Evolutionary conservation across 1,139 yeast genomes (phyloP), one percentile per base, ranked within the genome.

Genomic region (Zygosaccharomyces sapae): DNA sequence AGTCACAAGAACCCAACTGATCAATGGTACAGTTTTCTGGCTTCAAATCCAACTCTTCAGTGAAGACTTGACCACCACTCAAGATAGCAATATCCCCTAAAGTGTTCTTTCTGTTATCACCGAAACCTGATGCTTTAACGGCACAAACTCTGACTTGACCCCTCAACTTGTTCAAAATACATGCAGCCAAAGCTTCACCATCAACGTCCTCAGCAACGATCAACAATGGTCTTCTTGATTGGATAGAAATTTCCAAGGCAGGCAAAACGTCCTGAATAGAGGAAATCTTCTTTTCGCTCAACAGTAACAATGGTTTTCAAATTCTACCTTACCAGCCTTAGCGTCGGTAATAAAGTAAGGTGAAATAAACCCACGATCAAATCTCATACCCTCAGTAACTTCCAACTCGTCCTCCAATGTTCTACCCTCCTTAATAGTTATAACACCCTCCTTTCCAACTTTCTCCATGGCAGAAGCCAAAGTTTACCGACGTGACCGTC

Each of bases 401-500:
- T 90, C 97, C 65, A 90, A 81, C 73, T 90, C 96, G 69, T 90
- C 97, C 72, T 88, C 96, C 67, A 90, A 78, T 59, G 97, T 90
- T 78, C 88, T 89, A 66, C 97, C 97, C 73, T 90, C 97, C 77
- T 86, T 83, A 66, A 92, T 96, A 62, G 98, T 92, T 69, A 92
- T 92, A 55, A 92, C 98, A 79, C 98, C 98, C 73, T 92, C 98
- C 75, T 92, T 92, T 66, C 98, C 98, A 54, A 92, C 98, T 74
- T 92, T 92, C 75, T 90, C 98, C 98, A 92, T 92, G 62, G 98
- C 98, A 51, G 86, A 82, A 51, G 98, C 97, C 68, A 92, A 79
- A 92, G 76, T 69, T 83, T 78, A 70, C 98, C 98, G 63, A 92
- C 90, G 76, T 92, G 97, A 44, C 77, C 67, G 69, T 92, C 98